Evolutionary conservation across 1,284 basidiomycete species (phyloP), one percentile per base, ranked within the genome.

Genomic region (Pholiota adiposa): DNA sequence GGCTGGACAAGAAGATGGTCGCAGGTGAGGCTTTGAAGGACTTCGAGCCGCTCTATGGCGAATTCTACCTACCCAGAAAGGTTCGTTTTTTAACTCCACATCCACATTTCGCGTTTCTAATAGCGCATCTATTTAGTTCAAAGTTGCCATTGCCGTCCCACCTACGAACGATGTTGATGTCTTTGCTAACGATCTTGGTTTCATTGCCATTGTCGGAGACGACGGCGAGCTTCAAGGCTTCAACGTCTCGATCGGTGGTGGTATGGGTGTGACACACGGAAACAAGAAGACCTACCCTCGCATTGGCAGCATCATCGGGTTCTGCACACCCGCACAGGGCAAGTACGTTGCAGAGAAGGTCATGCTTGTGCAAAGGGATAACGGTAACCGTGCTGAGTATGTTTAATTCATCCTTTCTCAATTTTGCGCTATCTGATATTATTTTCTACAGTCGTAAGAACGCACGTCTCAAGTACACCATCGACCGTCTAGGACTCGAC

Each of bases 271-370:
- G 49, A 98, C 97, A 0, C 96, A 99, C 73, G 95, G 93, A 54
- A 97, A 95, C 84, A 99, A 98, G 83, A 96, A 97, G 82, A 99
- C 97, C 0, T 99, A 99, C 76, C 97, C 97, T 48, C 89, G 97
- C 63, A 77, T 92, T 43, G 96, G 88, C 51, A 89, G 90, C 69
- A 80, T 98, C 27, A 86, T 99, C 65, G 97, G 97, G 56, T 99
- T 98, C 81, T 94, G 95, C 69, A 93, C 90, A 1, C 81, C 88
- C 14, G 94, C 97, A 63, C 90, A 99, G 73, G 95, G 92, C 53
- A 84, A 86, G 69, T 82, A 89, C 60, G 91, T 96, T 7, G 95
- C 95, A 34, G 96, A 98, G 79, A 90, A 91, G 72, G 85, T 99
- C 70, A 92, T 99, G 90, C 78, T 98, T 55, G 90, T 92, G 31